Conservation (phyloP, 108 stramenopile species). For the Nitzschia putrida region DNA sequence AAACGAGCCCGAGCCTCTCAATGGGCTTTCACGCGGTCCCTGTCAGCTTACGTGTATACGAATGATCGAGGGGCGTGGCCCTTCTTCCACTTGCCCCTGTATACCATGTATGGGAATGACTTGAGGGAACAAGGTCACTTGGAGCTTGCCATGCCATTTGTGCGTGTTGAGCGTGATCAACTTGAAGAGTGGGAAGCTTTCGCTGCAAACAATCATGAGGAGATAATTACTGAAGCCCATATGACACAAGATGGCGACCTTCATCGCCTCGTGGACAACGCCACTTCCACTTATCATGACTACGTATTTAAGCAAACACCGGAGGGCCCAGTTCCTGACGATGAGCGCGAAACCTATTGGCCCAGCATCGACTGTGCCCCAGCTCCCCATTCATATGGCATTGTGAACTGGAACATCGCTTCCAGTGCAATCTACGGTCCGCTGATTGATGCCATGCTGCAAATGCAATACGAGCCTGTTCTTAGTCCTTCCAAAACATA, state of each 20-base stretch:
- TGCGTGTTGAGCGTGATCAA: not conserved
- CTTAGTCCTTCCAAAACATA: not conserved
- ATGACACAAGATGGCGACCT: constrained; percentile 15
- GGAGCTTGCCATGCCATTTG: not conserved
- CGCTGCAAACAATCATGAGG: not conserved
- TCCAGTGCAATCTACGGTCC: not conserved
- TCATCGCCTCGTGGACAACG: not conserved
- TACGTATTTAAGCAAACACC: not conserved
- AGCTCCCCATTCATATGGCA: not conserved
- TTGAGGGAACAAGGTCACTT: not conserved
- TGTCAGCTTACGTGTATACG: not conserved
- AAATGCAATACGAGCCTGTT: not conserved
- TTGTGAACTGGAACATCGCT: constrained; percentile 8
- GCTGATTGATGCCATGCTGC: not conserved
- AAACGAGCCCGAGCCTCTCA: no score
- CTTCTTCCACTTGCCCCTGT: not conserved
- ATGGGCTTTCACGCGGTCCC: not conserved
- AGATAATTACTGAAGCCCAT: not conserved
- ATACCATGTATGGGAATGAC: not conserved
- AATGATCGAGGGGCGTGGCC: not conserved
- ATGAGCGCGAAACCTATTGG: not conserved
- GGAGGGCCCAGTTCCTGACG: not conserved
- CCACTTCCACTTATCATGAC: not conserved
- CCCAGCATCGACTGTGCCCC: not conserved
- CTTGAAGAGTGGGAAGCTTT: not conserved